Evolutionary conservation across 805 yeast genomes (phyloP).

Genomic region (Zygosaccharomyces bisporus): DNA sequence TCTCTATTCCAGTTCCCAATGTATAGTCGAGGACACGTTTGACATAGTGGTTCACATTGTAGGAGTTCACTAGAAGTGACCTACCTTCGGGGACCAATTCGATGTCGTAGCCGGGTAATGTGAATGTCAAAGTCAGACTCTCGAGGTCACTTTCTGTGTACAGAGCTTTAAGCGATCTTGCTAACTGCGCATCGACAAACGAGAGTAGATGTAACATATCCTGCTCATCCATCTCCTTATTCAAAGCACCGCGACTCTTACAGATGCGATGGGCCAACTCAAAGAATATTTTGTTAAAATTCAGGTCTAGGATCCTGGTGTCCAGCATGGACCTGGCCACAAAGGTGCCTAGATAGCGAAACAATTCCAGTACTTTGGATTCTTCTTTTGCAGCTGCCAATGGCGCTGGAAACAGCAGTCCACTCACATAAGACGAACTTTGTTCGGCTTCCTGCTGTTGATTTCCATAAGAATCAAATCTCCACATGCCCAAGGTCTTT

Average conservation of each 20-base stretch:
- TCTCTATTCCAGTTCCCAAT: slow-evolving; percentile 57
- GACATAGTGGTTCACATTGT: slow-evolving; percentile 58
- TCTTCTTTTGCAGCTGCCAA: slow-evolving; percentile 37
- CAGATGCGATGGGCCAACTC: slow-evolving; percentile 43
- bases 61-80: slow-evolving; percentile 43
- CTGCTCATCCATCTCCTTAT: slow-evolving; percentile 9
- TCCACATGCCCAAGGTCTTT: slow-evolving; percentile 64
- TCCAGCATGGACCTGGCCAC: slow-evolving; percentile 84
- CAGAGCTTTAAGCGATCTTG: slow-evolving; percentile 54
- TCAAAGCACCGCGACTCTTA: slow-evolving; percentile 14
- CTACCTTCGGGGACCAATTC: slow-evolving; percentile 59
- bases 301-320: slow-evolving; percentile 80
- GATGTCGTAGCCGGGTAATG: slow-evolving; percentile 69
- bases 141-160: slow-evolving; percentile 30
- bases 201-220: slow-evolving; percentile 39
- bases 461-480: slow-evolving; percentile 38
- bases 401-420: slow-evolving; percentile 77
- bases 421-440: slow-evolving; percentile 40
- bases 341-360: slow-evolving; percentile 71
- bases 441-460: slow-evolving; percentile 23
- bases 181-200: slow-evolving; percentile 55
- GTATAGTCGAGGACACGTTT: slow-evolving; percentile 53
- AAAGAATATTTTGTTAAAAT: slow-evolving; percentile 70
- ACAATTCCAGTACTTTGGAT: slow-evolving; percentile 46
- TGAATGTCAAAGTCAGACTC: slow-evolving; percentile 59